Evolutionary conservation across 352 stramenopile genomes (phyloP).

Genomic region (Globisporangium cylindrosporum): DNA sequence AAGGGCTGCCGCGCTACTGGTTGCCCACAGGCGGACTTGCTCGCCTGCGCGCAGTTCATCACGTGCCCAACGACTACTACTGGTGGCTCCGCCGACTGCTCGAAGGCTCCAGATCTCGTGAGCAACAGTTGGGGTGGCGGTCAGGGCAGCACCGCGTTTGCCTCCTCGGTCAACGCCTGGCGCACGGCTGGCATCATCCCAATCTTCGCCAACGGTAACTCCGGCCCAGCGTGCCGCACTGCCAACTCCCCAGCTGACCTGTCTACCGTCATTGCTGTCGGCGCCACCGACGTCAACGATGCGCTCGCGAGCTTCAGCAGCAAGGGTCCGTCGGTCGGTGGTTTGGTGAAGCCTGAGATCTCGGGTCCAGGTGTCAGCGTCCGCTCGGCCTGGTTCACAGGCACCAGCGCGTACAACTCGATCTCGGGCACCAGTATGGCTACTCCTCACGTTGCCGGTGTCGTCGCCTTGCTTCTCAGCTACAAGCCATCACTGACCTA

Average conservation of each 20-base stretch:
- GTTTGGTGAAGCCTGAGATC: conserved; percentile 10
- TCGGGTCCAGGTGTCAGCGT: conserved; percentile 2
- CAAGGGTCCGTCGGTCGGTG: conserved; percentile 21
- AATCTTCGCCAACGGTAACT: conserved; percentile 33
- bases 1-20: too few relatives aligned
- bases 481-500: too few relatives aligned
- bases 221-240: conserved; percentile 20
- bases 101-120: too few relatives aligned
- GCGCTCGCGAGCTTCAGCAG: conserved; percentile 25
- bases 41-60: too few relatives aligned
- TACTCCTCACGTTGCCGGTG: conserved; percentile 20
- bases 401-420: conserved; percentile 1
- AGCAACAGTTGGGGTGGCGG: too few relatives aligned
- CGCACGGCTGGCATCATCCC: conserved; percentile 27
- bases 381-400: not conserved
- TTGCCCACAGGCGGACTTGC: too few relatives aligned
- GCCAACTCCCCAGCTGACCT: conserved; percentile 24
- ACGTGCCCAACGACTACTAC: too few relatives aligned
- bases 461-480: conserved; percentile 18
- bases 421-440: conserved; percentile 23
- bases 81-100: too few relatives aligned
- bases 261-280: conserved; percentile 27
- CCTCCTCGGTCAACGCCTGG: conserved; percentile 28
- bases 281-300: conserved; percentile 22
- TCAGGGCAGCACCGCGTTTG: too few relatives aligned